phyloP scores from a whole-genome alignment of 148 eudicot species.

The Rhododendron vialii region DNA sequence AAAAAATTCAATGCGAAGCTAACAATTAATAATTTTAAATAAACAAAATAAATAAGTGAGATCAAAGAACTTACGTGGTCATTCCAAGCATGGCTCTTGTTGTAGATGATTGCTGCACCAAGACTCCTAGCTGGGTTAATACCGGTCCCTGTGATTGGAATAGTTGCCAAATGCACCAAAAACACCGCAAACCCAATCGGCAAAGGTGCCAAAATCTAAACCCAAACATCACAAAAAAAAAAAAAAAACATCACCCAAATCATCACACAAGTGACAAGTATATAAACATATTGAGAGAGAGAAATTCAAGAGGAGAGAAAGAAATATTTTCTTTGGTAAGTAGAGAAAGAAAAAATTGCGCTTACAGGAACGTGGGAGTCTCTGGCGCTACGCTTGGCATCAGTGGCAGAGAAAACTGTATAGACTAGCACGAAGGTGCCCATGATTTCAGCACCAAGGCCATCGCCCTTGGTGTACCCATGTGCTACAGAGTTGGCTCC shows the following conservation, averaged over 20 bases:
- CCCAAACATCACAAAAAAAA: not conserved
- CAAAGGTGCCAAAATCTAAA: conserved; percentile 60
- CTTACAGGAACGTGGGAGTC: conserved; percentile 27
- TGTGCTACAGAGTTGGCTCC: conserved; percentile 12
- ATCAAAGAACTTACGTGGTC: conserved; percentile 44
- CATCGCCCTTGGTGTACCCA: conserved; percentile 24
- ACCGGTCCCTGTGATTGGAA: conserved; percentile 8
- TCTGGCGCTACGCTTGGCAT: conserved; percentile 25
- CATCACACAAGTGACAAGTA: not conserved
- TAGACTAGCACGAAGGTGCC: conserved; percentile 17
- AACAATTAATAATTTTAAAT: not conserved
- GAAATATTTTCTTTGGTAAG: too few species aligned
- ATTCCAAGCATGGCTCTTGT: conserved; percentile 49
- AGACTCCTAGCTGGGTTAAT: conserved; percentile 13
- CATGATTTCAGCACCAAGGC: conserved; percentile 19
- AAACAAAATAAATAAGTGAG: not conserved
- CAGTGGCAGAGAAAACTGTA: conserved; percentile 26
- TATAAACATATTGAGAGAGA: not conserved
- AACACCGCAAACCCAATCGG: conserved; percentile 13
- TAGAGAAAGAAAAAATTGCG: not conserved
- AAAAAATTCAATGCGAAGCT: not conserved
- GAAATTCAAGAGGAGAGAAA: not conserved
- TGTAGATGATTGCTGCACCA: conserved; percentile 34
- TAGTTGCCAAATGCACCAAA: conserved; percentile 9
- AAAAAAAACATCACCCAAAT: not conserved